Base-by-base conservation (phyloP, 1,139 yeast genomes). In the Pichia sp. region DNA sequence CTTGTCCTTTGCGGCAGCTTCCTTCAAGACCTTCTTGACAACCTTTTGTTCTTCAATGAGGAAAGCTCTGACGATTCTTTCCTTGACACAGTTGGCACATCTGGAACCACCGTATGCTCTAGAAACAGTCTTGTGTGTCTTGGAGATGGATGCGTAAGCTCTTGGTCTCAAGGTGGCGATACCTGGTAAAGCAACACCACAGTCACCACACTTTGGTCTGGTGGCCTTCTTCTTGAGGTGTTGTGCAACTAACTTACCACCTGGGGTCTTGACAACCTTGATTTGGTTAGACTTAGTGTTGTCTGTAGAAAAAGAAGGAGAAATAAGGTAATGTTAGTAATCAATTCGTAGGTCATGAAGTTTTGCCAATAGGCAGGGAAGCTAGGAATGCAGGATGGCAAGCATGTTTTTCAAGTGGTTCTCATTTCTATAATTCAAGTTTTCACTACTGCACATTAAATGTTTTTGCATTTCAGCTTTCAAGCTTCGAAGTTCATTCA, bases 51-150 rank as follows among this genome's bases (percentile, higher is more conserved):
- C 99, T 83, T 93, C 98, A 70, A 93, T 89, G 77, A 93, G 87
- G 90, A 93, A 93, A 75, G 98, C 97, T 84, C 98, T 92, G 77
- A 92, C 90, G 72, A 93, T 86, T 86, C 97, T 89, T 80, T 90
- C 96, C 85, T 90, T 90, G 75, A 92, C 97, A 82, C 97, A 89
- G 89, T 85, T 87, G 73, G 96, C 96, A 81, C 97, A 90, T 84
- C 95, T 85, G 72, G 95, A 85, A 77, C 99, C 99, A 82, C 99
- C 99, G 92, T 93, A 93, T 72, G 97, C 92, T 85, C 99, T 93
- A 76, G 92, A 92, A 70, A 93, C 99, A 68, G 97, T 87, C 86
- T 93, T 92, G 84, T 87, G 89, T 74, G 97, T 89, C 84, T 87
- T 90, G 69, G 97, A 90, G 71, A 92, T 84, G 71, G 82, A 80